A percentile compares a stretch with the other conserved stretches of the same genome.
phyloP scores from a whole-genome alignment of 305 asterid genomes.

The Fraxinus dipetala region DNA sequence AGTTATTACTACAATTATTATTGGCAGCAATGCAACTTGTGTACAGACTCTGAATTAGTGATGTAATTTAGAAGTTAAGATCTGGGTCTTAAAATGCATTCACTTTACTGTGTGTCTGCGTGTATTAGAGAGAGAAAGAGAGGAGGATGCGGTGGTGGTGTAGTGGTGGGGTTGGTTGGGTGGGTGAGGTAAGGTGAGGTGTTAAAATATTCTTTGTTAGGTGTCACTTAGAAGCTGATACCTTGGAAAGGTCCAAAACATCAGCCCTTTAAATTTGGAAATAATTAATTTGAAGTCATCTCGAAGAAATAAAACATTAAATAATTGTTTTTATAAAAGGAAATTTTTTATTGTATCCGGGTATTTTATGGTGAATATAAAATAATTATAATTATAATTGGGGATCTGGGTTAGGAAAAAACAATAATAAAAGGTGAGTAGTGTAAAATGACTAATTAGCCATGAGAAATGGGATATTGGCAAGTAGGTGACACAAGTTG shows the following conservation, averaged over 20 bases:
- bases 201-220: constrained; percentile 9
- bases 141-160: constrained; percentile 17
- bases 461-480: not conserved
- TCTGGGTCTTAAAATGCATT: not conserved
- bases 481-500: not conserved
- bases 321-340: not conserved
- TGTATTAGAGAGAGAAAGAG: not conserved
- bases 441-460: not conserved
- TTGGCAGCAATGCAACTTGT: not conserved
- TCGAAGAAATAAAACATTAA: not conserved
- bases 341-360: not conserved
- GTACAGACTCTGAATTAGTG: not conserved
- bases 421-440: not conserved
- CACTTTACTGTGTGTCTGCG: not conserved
- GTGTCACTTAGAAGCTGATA: constrained; percentile 24
- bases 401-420: not conserved
- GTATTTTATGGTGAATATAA: not conserved
- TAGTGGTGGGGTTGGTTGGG: not conserved
- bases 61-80: not conserved
- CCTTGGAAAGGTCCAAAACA: constrained; percentile 28
- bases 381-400: not conserved
- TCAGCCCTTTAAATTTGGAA: constrained; percentile 1
- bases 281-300: not conserved
- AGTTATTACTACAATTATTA: not conserved
- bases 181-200: not conserved